phyloP scores from a whole-genome alignment of 73 alveolate species.

The Diophrys appendiculata region DNA sequence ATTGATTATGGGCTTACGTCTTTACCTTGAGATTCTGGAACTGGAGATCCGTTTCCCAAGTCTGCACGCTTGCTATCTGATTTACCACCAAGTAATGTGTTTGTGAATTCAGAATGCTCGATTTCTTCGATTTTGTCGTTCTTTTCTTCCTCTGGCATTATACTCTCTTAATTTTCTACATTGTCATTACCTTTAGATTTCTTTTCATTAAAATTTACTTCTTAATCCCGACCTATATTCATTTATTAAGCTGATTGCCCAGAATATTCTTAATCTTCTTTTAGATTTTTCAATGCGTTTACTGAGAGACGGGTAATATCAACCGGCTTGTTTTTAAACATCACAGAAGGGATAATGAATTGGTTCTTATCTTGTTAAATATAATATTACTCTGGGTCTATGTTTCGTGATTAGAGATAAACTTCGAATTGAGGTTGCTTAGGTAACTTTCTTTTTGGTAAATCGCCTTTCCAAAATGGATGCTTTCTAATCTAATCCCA shows the following conservation, averaged over 20 bases:
- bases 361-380: constrained; percentile 32
- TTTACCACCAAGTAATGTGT: not conserved
- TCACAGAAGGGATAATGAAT: constrained; percentile 10
- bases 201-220: constrained; percentile 71
- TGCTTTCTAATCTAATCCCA: constrained; percentile 92
- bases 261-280: constrained; percentile 41
- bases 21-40: not conserved
- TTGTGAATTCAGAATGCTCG: not conserved
- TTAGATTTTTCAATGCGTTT: constrained; percentile 74
- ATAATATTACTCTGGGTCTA: constrained; percentile 57
- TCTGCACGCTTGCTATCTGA: not conserved
- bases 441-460: constrained; percentile 63
- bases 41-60: too few relatives aligned
- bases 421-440: constrained; percentile 80
- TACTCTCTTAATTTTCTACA: constrained; percentile 26
- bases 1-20: not conserved
- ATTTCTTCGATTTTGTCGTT: not conserved
- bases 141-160: constrained; percentile 48
- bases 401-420: constrained; percentile 58
- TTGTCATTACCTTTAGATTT: not conserved
- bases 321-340: constrained; percentile 45
- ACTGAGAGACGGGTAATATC: constrained; percentile 74
- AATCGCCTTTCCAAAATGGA: constrained; percentile 76
- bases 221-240: constrained; percentile 54
- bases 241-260: too few relatives aligned